These are phyloP conservation scores for Neurospora hispaniola DNA, from an alignment of 495 filamentous ascomycete species.

Conservation along the genomic window DNA sequence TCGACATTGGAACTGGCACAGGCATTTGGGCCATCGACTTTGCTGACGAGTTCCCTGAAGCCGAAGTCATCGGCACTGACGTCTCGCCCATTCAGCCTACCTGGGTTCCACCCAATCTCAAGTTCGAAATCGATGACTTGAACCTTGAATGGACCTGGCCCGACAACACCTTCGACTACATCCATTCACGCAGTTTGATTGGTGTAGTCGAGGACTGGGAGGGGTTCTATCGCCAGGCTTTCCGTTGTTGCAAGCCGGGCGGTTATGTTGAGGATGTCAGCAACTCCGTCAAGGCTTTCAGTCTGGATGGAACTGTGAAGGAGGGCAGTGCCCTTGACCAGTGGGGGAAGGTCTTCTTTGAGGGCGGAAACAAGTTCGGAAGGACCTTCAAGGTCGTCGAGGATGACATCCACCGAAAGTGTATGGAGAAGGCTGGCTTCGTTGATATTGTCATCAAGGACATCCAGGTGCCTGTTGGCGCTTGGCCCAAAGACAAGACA, in stretches of 20 bases:
- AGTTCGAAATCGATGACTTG: conserved; percentile 49
- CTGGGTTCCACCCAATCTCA: conserved; percentile 40
- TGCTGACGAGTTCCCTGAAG: conserved; percentile 37
- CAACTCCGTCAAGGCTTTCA: conserved; percentile 12
- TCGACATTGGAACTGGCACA: conserved; percentile 51
- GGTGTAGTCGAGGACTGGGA: conserved; percentile 47
- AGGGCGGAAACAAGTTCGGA: conserved; percentile 11
- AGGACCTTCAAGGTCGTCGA: conserved; percentile 8
- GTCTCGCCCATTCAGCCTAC: conserved; percentile 45
- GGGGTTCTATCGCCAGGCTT: conserved; percentile 24
- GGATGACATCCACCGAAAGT: conserved; percentile 38
- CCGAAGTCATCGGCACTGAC: conserved; percentile 50
- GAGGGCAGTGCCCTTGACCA: conserved; percentile 25
- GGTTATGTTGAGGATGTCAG: conserved; percentile 21
- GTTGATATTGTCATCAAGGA: conserved; percentile 34
- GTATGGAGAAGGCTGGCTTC: conserved; percentile 47
- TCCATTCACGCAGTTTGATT: conserved; percentile 49
- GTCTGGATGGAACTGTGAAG: conserved; percentile 16
- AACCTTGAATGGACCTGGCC: conserved; percentile 40
- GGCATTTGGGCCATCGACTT: conserved; percentile 16
- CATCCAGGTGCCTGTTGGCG: conserved; percentile 26
- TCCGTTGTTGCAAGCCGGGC: conserved; percentile 26
- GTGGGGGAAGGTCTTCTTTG: conserved; percentile 17
- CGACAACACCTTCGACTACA: conserved; percentile 47
- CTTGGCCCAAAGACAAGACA: conserved; percentile 36